A percentile compares a stretch with the other conserved stretches of the same genome.
Conservation (phyloP, 305 asterid species). For the Fraxinus floribunda region DNA sequence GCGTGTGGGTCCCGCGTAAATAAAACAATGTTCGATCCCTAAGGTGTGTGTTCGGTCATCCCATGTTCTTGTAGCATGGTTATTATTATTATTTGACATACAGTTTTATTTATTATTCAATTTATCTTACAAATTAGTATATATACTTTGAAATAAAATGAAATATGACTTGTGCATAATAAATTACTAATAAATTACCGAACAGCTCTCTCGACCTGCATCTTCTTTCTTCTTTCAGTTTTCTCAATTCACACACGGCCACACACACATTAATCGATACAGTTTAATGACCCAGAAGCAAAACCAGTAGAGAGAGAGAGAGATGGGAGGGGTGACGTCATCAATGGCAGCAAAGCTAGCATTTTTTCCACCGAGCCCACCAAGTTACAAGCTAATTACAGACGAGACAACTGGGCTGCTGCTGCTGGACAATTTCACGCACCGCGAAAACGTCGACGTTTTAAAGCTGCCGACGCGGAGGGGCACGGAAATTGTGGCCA, state of each 20-base stretch:
- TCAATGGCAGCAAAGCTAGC: constrained; percentile 98
- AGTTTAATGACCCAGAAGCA: neutral
- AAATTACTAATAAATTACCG: neutral
- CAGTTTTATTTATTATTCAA: too few relatives aligned
- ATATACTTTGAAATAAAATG: too few relatives aligned
- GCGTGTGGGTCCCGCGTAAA: too few relatives aligned
- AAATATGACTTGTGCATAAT: neutral
- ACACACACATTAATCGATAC: neutral
- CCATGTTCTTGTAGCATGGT: too few relatives aligned
- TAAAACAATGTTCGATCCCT: too few relatives aligned
- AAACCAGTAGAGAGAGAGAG: neutral
- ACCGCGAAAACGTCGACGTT: constrained; percentile 91
- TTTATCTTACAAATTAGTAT: too few relatives aligned
- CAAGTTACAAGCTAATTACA: constrained; percentile 65
- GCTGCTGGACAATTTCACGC: constrained; percentile 72
- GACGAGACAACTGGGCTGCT: constrained; percentile 63
- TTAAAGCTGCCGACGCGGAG: constrained; percentile 72
- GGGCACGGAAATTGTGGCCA: constrained; percentile 77
- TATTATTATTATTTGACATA: too few relatives aligned
- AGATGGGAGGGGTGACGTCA: constrained; percentile 26
- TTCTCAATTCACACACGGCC: neutral
- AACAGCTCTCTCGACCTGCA: neutral
- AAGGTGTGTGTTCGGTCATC: too few relatives aligned
- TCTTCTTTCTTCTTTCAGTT: neutral
- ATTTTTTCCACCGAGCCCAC: constrained; percentile 89